Evolutionary conservation across 2,329 filamentous ascomycete species (phyloP).

Genomic region (Fonsecaea pugnacius): DNA sequence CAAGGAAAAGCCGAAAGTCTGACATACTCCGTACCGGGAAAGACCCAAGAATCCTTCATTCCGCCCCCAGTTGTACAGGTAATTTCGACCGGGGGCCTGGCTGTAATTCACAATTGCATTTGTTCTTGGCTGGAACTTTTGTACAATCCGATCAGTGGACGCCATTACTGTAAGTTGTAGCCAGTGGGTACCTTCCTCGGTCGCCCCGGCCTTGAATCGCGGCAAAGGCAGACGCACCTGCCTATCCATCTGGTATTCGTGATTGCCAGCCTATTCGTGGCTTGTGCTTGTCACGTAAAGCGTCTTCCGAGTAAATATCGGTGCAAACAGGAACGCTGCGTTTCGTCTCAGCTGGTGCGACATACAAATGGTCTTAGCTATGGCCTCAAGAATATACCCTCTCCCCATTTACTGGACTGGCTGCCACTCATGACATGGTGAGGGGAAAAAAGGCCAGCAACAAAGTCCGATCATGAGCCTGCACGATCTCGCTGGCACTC

Average conservation of each 20-base stretch:
- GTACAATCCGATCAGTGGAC: neutral
- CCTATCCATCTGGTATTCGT: too few species aligned
- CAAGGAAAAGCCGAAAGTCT: neutral
- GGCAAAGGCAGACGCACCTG: neutral
- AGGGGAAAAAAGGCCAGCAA: neutral
- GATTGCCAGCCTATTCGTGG: neutral
- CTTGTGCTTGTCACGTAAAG: neutral
- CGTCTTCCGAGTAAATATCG: neutral
- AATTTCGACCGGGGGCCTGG: constrained; percentile 1
- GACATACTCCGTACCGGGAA: constrained; percentile 3
- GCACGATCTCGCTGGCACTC: constrained; percentile 18
- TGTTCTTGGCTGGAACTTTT: constrained; percentile 7
- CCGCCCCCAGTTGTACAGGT: neutral
- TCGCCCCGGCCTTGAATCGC: neutral
- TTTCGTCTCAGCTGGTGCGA: constrained; percentile 10
- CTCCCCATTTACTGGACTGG: constrained; percentile 13
- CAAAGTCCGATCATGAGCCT: constrained; percentile 17
- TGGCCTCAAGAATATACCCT: neutral
- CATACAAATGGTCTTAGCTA: constrained; percentile 21
- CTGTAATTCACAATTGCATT: neutral
- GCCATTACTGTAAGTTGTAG: neutral
- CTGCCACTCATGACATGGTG: neutral
- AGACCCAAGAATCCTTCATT: neutral
- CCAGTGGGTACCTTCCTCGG: neutral
- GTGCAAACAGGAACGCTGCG: constrained; percentile 13